Conservation (phyloP, 2,329 filamentous ascomycete genomes). For the Hymenoscyphus repandus region DNA sequence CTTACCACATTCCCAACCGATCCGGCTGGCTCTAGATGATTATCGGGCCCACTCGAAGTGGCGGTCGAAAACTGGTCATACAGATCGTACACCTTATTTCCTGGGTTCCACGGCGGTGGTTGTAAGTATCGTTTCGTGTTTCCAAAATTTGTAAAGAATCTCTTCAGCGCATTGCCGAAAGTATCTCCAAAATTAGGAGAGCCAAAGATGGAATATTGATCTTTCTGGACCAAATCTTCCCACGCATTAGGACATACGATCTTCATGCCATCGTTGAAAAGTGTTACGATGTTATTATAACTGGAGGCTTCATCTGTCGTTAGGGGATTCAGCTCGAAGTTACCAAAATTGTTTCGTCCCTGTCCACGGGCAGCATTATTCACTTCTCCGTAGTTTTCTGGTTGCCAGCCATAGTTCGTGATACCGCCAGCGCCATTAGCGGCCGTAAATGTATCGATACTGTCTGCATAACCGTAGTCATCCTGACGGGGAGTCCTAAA, state of each 20-base stretch:
- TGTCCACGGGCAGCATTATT: conserved; percentile 6
- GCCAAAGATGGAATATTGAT: conserved; percentile 15
- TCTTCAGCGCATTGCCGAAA: conserved; percentile 11
- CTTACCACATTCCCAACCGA: conserved; percentile 11
- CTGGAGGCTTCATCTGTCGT: conserved; percentile 4
- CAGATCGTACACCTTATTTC: conserved; percentile 9
- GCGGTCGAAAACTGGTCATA: conserved; percentile 9
- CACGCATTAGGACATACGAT: conserved; percentile 16
- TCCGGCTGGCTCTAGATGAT: conserved; percentile 10
- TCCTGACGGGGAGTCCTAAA: conserved; percentile 11
- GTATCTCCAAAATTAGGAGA: conserved; percentile 13
- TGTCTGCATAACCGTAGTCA: conserved; percentile 12
- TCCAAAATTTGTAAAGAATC: conserved; percentile 11
- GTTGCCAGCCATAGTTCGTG: conserved; percentile 14
- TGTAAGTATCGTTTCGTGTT: conserved; percentile 10
- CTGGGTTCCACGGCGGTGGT: conserved; percentile 14
- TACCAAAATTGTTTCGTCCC: conserved; percentile 14
- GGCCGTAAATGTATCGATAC: conserved; percentile 11
- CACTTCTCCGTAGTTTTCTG: conserved; percentile 7
- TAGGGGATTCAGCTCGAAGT: conserved; percentile 14
- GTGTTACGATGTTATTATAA: conserved; percentile 9
- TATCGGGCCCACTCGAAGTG: conserved; percentile 8
- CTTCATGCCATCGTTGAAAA: conserved; percentile 14
- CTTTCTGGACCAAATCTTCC: conserved; percentile 10
- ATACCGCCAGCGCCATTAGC: conserved; percentile 15